Evolutionary conservation across 371 early-diverging fungal genomes (phyloP).

Genomic region (Mycotypha africana): DNA sequence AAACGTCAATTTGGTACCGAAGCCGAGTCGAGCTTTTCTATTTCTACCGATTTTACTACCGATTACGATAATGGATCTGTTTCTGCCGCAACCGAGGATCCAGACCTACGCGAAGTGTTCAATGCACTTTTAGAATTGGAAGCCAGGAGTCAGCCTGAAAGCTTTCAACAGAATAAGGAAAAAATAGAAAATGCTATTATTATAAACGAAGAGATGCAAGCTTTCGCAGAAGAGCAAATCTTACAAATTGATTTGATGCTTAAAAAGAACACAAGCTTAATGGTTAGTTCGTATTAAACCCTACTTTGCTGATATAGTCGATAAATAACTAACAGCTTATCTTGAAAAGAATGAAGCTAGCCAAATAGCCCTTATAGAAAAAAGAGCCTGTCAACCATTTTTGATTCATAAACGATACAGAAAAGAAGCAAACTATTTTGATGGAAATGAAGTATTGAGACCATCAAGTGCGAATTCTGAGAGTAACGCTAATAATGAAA

Average conservation of each 20-base stretch:
- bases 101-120: slow-evolving; percentile 5
- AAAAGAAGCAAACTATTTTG: slow-evolving; percentile 4
- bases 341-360: background rate
- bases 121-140: slow-evolving; percentile 5
- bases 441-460: slow-evolving; percentile 1
- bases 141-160: too few relatives aligned
- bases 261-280: slow-evolving; percentile 3
- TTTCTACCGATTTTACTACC: too few relatives aligned
- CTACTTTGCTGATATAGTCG: background rate
- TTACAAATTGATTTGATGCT: slow-evolving; percentile 10
- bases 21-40: too few relatives aligned
- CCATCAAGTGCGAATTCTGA: background rate
- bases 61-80: too few relatives aligned
- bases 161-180: background rate
- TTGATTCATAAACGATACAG: slow-evolving; percentile 4
- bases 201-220: slow-evolving; percentile 17
- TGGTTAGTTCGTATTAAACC: slow-evolving; percentile 4
- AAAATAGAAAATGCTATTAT: slow-evolving; percentile 14
- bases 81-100: too few relatives aligned
- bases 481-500: background rate
- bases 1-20: too few relatives aligned
- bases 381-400: slow-evolving; percentile 1
- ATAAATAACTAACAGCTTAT: background rate
- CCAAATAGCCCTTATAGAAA: background rate
- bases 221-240: slow-evolving; percentile 10